Conservation (phyloP, 1,284 basidiomycete genomes). For the Laetiporus sulphureus region DNA sequence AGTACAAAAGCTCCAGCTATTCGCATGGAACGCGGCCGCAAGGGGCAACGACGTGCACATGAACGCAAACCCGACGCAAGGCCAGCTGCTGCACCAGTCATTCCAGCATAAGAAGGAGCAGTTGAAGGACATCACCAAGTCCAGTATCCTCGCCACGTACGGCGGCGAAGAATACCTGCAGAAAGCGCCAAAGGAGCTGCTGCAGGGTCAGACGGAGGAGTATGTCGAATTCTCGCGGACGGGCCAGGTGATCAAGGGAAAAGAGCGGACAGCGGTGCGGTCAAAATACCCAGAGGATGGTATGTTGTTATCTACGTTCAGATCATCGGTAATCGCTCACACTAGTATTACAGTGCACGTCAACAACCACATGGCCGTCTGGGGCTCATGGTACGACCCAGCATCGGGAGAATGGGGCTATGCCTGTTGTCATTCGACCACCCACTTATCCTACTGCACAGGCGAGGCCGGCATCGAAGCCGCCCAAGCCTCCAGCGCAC, state of each 20-base stretch:
- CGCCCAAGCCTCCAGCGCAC: constrained; percentile 60
- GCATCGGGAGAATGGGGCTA: constrained; percentile 83
- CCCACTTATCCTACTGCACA: constrained; percentile 91
- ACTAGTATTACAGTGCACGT: constrained; percentile 69
- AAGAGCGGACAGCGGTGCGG: constrained; percentile 75
- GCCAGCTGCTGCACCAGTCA: constrained; percentile 86
- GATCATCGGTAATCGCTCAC: no score
- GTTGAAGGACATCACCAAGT: constrained; percentile 81
- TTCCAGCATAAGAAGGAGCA: constrained; percentile 91
- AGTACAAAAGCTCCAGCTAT: constrained; percentile 89
- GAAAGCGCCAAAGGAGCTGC: constrained; percentile 80
- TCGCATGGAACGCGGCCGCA: constrained; percentile 94
- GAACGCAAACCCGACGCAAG: constrained; percentile 95
- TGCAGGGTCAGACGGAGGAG: constrained; percentile 92
- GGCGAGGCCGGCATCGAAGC: constrained; percentile 86
- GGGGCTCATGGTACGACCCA: constrained; percentile 93
- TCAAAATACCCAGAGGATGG: constrained; percentile 96
- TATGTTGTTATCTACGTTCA: constrained; percentile 40
- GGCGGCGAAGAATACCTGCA: constrained; percentile 94
- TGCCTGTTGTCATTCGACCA: constrained; percentile 85
- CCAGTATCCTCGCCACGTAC: constrained; percentile 84
- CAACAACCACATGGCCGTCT: constrained; percentile 92
- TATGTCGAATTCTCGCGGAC: constrained; percentile 96
- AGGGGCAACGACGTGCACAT: constrained; percentile 93
- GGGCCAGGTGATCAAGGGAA: constrained; percentile 90